Conservation (phyloP, 2,329 filamentous ascomycete genomes). For the Colletotrichum simmondsii region DNA sequence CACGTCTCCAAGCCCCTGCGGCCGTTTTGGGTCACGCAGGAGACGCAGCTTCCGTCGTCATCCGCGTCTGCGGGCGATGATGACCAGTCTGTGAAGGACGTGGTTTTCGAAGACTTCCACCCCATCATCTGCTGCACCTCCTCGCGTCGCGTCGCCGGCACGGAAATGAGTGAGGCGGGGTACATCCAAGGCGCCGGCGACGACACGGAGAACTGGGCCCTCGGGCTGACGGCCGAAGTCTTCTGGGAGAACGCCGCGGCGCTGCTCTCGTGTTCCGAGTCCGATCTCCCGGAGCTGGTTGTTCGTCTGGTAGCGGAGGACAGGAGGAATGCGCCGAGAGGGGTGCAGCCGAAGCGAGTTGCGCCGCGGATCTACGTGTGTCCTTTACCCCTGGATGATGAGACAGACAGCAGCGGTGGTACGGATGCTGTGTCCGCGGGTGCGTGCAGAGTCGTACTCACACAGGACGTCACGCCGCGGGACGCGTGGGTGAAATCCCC, state of each 20-base stretch:
- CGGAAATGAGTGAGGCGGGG: constrained; percentile 69
- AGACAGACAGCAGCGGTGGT: background rate
- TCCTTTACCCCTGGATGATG: constrained; percentile 41
- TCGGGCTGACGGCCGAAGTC: constrained; percentile 78
- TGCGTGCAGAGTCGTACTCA: constrained; percentile 55
- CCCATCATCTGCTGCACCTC: constrained; percentile 88
- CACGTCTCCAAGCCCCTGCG: constrained; percentile 78
- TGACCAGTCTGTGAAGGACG: background rate
- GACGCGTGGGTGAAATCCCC: constrained; percentile 52
- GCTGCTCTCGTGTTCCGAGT: constrained; percentile 74
- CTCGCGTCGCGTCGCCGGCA: constrained; percentile 76
- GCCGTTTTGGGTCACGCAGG: constrained; percentile 83
- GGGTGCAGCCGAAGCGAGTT: constrained; percentile 42
- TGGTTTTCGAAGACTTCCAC: constrained; percentile 68
- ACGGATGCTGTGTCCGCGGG: background rate
- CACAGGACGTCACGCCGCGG: constrained; percentile 53
- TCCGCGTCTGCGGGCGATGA: constrained; percentile 23
- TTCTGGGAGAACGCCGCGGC: constrained; percentile 80
- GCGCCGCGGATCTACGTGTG: constrained; percentile 51
- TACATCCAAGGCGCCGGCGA: constrained; percentile 97
- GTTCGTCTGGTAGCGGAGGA: constrained; percentile 51
- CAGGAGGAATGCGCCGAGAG: constrained; percentile 15
- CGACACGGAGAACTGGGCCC: constrained; percentile 93
- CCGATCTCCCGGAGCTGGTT: constrained; percentile 67
- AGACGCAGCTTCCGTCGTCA: constrained; percentile 59